These are phyloP conservation scores for Penicillium freii DNA, from an alignment of 2,329 filamentous ascomycete species.

Conservation along the genomic window DNA sequence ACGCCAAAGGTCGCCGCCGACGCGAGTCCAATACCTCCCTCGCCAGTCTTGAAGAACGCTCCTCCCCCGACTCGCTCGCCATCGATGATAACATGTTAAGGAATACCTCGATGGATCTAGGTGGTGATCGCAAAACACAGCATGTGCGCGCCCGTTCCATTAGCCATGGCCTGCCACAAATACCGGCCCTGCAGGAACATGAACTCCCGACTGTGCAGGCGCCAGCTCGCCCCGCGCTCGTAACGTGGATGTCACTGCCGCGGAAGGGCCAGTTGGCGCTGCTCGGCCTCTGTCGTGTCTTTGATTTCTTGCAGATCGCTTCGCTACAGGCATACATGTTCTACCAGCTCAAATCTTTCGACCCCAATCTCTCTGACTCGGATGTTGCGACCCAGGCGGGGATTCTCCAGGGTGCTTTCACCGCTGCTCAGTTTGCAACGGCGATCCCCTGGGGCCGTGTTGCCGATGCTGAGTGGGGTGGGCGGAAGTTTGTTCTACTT, in stretches of 20 bases:
- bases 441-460: conserved; percentile 77
- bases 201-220: conserved; percentile 17
- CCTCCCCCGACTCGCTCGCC: conserved; percentile 22
- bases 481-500: conserved; percentile 73
- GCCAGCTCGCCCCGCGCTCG: conserved; percentile 25
- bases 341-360: conserved; percentile 78
- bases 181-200: conserved; percentile 20
- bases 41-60: conserved; percentile 31
- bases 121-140: conserved; percentile 16
- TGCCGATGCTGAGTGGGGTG: conserved; percentile 60
- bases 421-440: conserved; percentile 74
- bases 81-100: conserved; percentile 27
- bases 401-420: conserved; percentile 73
- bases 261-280: conserved; percentile 39
- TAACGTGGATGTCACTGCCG: conserved; percentile 44
- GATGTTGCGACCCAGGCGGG: conserved; percentile 73
- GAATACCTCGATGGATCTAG: conserved; percentile 35
- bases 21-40: conserved; percentile 36
- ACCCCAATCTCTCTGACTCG: conserved; percentile 53
- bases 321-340: conserved; percentile 67
- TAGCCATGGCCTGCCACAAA: conserved; percentile 26
- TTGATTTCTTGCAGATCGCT: conserved; percentile 43
- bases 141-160: conserved; percentile 32
- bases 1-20: conserved; percentile 30
- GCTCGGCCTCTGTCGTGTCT: conserved; percentile 41